These are phyloP conservation scores for Penicillium rolfsii DNA, from an alignment of 2,329 filamentous ascomycete species.

Conservation along the genomic window DNA sequence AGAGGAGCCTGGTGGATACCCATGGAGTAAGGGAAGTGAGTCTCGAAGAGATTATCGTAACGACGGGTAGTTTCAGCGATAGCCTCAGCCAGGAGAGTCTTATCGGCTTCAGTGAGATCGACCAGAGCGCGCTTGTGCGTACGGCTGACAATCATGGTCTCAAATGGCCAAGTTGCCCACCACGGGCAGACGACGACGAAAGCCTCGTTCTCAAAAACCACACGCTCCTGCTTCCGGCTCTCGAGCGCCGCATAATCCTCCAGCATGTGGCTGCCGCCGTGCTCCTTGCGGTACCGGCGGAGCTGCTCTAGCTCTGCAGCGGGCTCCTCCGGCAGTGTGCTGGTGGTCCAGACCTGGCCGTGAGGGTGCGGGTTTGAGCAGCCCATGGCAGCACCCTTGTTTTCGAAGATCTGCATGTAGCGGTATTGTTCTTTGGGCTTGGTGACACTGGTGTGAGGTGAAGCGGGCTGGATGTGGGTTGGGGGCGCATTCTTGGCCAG, in stretches of 20 bases:
- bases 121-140: conserved; percentile 81
- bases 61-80: conserved; percentile 85
- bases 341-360: conserved; percentile 95
- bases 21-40: conserved; percentile 95
- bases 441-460: conserved; percentile 49
- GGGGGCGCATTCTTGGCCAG: conserved; percentile 55
- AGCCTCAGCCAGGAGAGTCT: conserved; percentile 74
- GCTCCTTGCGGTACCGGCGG: conserved; percentile 73
- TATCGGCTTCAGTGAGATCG: conserved; percentile 74
- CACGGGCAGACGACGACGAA: conserved; percentile 92
- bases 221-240: conserved; percentile 75
- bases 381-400: conserved; percentile 97
- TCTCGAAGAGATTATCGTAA: conserved; percentile 97
- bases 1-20: conserved; percentile 95
- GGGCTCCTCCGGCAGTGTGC: conserved; percentile 86
- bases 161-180: conserved; percentile 98
- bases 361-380: conserved; percentile 98
- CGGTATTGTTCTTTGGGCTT: conserved; percentile 75
- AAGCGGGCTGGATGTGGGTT: conserved; percentile 53
- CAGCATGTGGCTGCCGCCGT: conserved; percentile 75
- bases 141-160: conserved; percentile 86
- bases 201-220: conserved; percentile 82
- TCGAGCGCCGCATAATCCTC: conserved; percentile 87
- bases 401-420: conserved; percentile 99
- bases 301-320: conserved; percentile 77